phyloP scores from a whole-genome alignment of 331 rosid genomes.

The Ulmus americana region DNA sequence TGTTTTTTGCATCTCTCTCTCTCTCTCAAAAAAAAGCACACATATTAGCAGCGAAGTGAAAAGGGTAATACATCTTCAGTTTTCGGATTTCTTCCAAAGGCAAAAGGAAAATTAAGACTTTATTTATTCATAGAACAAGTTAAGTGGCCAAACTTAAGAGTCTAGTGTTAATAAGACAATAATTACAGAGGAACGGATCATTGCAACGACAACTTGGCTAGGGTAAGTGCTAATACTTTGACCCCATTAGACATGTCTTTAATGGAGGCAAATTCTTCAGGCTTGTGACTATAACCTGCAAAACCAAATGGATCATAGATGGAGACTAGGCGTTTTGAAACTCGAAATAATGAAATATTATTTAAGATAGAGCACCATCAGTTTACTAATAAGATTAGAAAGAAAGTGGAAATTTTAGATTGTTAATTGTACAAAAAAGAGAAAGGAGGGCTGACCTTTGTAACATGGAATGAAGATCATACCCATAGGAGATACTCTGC shows the following conservation, averaged over 20 bases:
- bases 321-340: background rate
- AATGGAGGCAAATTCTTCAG: constrained; percentile 70
- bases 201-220: constrained; percentile 70
- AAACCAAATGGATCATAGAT: constrained; percentile 17
- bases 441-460: constrained; percentile 51
- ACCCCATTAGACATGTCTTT: constrained; percentile 80
- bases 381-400: background rate
- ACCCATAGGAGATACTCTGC: constrained; percentile 90
- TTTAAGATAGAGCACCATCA: background rate
- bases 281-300: constrained; percentile 96
- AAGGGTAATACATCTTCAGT: background rate
- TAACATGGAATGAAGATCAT: constrained; percentile 95
- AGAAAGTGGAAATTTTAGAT: background rate
- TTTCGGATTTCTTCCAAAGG: background rate
- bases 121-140: background rate
- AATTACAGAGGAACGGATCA: constrained; percentile 26
- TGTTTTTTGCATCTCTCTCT: background rate
- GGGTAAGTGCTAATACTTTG: constrained; percentile 69
- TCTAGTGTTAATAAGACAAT: background rate
- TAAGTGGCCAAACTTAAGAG: background rate
- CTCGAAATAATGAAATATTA: too few species aligned
- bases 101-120: background rate
- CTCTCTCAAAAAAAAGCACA: background rate
- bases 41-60: background rate
- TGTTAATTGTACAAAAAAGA: background rate